Conservation (phyloP, 441 rosid genomes). For the Rhodomyrtus psidioides region DNA sequence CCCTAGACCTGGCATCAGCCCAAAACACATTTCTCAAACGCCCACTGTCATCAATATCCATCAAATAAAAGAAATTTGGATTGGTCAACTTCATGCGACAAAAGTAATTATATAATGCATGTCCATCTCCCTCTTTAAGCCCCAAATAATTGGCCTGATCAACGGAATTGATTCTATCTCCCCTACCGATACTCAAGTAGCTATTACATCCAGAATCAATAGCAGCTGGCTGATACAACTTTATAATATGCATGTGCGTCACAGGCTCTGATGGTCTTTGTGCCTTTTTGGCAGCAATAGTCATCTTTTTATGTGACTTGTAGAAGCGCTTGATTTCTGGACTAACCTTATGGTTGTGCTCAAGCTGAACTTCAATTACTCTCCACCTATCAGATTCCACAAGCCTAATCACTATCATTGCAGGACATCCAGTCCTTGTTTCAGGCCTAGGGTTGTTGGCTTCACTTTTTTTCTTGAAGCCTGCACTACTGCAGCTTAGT, state of each 20-base stretch:
- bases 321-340: conserved; percentile 36
- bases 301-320: conserved; percentile 42
- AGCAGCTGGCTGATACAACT: conserved; percentile 29
- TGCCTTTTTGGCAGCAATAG: conserved; percentile 30
- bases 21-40: conserved; percentile 36
- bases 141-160: conserved; percentile 34
- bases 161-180: conserved; percentile 12
- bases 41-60: conserved; percentile 36
- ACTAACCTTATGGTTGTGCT: conserved; percentile 41
- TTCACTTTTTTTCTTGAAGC: conserved; percentile 52
- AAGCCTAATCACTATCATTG: conserved; percentile 40
- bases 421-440: conserved; percentile 56
- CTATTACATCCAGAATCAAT: conserved; percentile 19
- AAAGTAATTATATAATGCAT: conserved; percentile 38
- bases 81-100: conserved; percentile 46
- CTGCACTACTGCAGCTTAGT: conserved; percentile 55
- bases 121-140: conserved; percentile 45
- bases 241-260: conserved; percentile 34
- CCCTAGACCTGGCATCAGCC: conserved; percentile 40
- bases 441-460: conserved; percentile 48
- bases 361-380: conserved; percentile 41
- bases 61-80: conserved; percentile 44
- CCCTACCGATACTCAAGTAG: conserved; percentile 15
- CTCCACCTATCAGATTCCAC: conserved; percentile 47
- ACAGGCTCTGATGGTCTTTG: conserved; percentile 26